Base-by-base conservation (phyloP, 208 protist species). In the Leishmania aethiopica region DNA sequence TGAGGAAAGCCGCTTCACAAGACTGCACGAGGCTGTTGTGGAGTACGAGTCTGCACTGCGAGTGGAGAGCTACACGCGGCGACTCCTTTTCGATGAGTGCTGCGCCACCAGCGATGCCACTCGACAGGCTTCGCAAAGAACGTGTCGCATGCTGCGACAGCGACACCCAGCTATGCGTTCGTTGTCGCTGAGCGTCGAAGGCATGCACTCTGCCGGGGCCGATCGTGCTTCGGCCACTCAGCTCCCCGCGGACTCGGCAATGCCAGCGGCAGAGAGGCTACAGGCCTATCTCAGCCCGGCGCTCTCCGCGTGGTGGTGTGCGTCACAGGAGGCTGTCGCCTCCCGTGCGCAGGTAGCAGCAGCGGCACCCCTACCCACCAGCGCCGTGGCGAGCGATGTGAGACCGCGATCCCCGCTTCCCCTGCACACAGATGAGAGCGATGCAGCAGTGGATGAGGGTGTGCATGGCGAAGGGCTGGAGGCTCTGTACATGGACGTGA, bases 41-140 rank as follows among this genome's bases (percentile, higher is more conserved):
- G 60, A 28, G 25, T 94, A 94, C 78, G 89, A 78, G 35, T 69
- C 35, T 13, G 77, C 77, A 11, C 79, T 93, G 37, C 77, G 75
- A 5, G 19, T 37, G 2, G 90, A 92, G 71, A 96, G 94, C 85
- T 81, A 83, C 67, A 90, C 83, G 40, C 84, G 90, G 11, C 75
- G 35, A 32, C 62, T 90, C 25, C 49, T 89, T 42, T 15, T 69
- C 25, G 80, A 92, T 1, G 84, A 90, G 62, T 72, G 88, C 1
- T 32, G 37, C 13, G 55, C 71, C 22, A 81, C 77, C n/a, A 90
- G 74, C 57, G 64, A 47, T 15, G 75, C 45, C 0, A 78, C 77
- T 66, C 82, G 74, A 17, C 7, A 2, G n/a, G 84, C 89, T 35
- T 88, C 82, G 8, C 42, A 70, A 1, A 49, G 10, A 10, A 57